These are phyloP conservation scores for Phytophthora boehmeriae DNA, from an alignment of 352 stramenopile species.

Conservation along the genomic window DNA sequence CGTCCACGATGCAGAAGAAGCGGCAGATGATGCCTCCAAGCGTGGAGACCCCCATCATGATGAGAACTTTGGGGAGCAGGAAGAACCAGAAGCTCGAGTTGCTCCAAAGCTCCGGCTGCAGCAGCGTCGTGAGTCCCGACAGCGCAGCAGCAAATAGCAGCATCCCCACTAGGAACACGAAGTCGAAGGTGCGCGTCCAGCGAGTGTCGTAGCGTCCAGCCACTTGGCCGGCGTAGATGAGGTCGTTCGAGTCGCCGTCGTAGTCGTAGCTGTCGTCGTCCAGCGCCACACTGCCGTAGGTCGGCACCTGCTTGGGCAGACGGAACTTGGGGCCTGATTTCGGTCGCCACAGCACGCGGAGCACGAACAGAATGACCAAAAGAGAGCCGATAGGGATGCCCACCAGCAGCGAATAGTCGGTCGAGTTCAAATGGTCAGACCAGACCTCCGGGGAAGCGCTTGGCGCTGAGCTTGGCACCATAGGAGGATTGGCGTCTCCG, in stretches of 20 bases:
- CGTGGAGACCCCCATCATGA: constrained; percentile 84
- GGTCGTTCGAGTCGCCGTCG: constrained; percentile 80
- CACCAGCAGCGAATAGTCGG: constrained; percentile 71
- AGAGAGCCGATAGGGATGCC: constrained; percentile 68
- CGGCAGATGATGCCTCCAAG: constrained; percentile 81
- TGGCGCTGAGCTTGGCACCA: neutral
- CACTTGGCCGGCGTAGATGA: constrained; percentile 84
- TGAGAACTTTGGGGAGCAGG: constrained; percentile 74
- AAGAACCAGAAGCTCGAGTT: constrained; percentile 84
- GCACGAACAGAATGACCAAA: constrained; percentile 56
- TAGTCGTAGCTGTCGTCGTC: constrained; percentile 78
- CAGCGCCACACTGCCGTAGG: constrained; percentile 71
- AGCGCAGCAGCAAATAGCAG: constrained; percentile 50
- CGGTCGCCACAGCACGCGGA: constrained; percentile 79
- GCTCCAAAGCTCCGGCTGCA: constrained; percentile 64
- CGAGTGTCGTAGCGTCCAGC: constrained; percentile 82
- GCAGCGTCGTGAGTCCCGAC: constrained; percentile 56
- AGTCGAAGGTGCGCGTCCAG: constrained; percentile 87
- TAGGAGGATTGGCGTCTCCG: constrained; percentile 4
- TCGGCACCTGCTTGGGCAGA: constrained; percentile 77
- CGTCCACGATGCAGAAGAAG: constrained; percentile 84
- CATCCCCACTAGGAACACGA: constrained; percentile 80
- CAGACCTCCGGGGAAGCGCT: constrained; percentile 41
- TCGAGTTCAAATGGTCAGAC: constrained; percentile 60
- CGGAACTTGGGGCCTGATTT: constrained; percentile 81